Evolutionary conservation across 2,329 filamentous ascomycete genomes (phyloP).

Genomic region (Stemphylium beticola): DNA sequence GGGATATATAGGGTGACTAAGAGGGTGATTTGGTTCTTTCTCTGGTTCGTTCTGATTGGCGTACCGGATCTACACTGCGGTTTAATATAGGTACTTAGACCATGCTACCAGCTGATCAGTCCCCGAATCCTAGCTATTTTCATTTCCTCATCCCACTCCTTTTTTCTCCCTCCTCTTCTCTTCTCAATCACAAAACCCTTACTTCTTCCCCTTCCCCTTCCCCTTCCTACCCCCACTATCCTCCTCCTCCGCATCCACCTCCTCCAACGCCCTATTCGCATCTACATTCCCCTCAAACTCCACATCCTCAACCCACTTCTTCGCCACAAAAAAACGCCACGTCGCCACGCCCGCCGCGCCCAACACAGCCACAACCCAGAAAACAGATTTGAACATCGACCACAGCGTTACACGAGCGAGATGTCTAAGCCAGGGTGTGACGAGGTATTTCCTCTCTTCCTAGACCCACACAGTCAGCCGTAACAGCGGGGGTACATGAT

Average conservation of each 20-base stretch:
- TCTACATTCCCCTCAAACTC: conserved; percentile 41
- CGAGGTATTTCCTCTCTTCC: conserved; percentile 48
- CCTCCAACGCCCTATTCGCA: conserved; percentile 38
- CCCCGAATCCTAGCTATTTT: too few species aligned
- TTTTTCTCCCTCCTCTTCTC: too few species aligned
- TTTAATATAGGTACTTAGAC: too few species aligned
- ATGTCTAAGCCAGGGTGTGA: conserved; percentile 53
- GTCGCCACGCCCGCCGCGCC: conserved; percentile 7
- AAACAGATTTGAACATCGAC: conserved; percentile 21
- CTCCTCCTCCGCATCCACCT: conserved; percentile 9
- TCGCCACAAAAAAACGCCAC: conserved; percentile 31
- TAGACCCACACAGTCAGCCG: not conserved
- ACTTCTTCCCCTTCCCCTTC: conserved; percentile 16
- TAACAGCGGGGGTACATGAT: too few species aligned
- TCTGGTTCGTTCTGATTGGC: too few species aligned
- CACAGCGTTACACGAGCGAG: conserved; percentile 32
- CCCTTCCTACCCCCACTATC: conserved; percentile 4
- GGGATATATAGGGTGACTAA: not conserved
- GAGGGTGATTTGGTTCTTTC: not conserved
- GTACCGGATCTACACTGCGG: too few species aligned
- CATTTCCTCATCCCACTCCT: too few species aligned
- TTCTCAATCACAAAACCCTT: too few species aligned
- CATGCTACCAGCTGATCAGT: too few species aligned
- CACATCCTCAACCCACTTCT: conserved; percentile 32
- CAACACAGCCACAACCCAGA: conserved; percentile 5